phyloP scores from a whole-genome alignment of 306 rosid species.

The Casuarina glauca region DNA sequence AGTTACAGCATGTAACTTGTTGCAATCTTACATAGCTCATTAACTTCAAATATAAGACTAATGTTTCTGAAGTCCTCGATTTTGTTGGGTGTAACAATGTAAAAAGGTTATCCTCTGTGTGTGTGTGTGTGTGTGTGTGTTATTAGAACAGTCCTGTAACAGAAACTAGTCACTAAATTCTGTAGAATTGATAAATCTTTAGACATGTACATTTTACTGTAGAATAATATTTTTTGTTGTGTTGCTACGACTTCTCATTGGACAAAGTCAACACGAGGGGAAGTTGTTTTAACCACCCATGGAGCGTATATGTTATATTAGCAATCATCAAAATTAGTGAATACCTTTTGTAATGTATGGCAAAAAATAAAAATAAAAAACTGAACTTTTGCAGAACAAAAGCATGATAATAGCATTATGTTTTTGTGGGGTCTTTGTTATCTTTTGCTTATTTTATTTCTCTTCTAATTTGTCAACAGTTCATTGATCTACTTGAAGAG shows the following conservation, averaged over 20 bases:
- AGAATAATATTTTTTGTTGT: background rate
- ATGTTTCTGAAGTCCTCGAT: background rate
- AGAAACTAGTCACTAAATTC: background rate
- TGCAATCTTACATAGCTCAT: background rate
- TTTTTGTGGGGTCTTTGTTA: slow-evolving; percentile 4
- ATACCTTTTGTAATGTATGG: background rate
- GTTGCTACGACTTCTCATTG: background rate
- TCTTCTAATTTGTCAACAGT: slow-evolving; percentile 49
- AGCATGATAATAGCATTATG: slow-evolving; percentile 6
- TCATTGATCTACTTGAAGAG: slow-evolving; percentile 72
- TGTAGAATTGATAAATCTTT: background rate
- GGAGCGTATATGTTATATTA: background rate
- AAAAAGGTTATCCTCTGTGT: background rate
- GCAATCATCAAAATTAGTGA: background rate
- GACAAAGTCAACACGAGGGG: background rate
- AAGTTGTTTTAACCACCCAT: background rate
- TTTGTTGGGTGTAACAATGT: background rate
- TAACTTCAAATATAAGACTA: background rate
- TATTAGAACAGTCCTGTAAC: background rate
- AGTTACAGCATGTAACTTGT: background rate
- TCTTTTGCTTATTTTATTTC: slow-evolving; percentile 15
- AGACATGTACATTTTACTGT: background rate
- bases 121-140: no score
- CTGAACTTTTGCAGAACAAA: no score
- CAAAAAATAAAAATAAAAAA: background rate